phyloP scores from a whole-genome alignment of 768 basidiomycete genomes.

The Boletellus ananiceps region DNA sequence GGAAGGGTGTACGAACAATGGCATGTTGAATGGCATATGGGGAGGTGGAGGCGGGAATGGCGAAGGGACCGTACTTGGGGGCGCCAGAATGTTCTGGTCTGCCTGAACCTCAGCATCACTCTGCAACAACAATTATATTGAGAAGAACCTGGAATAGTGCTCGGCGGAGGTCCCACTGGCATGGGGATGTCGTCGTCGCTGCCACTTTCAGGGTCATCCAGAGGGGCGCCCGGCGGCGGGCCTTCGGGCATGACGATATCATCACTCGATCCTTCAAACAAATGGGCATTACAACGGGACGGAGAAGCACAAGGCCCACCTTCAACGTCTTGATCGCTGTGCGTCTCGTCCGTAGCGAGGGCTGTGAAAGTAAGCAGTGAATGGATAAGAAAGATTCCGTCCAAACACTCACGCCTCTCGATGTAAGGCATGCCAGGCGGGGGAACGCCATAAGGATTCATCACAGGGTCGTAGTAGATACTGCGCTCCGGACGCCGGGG shows the following conservation, averaged over 20 bases:
- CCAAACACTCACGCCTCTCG: slow-evolving; percentile 65
- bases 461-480: slow-evolving; percentile 86
- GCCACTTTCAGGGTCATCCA: slow-evolving; percentile 40
- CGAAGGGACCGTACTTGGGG: background rate
- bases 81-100: slow-evolving; percentile 9
- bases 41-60: slow-evolving; percentile 25
- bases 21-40: slow-evolving; percentile 13
- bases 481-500: slow-evolving; percentile 89
- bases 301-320: slow-evolving; percentile 25
- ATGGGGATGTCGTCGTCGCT: slow-evolving; percentile 85
- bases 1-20: slow-evolving; percentile 19
- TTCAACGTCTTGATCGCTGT: slow-evolving; percentile 57
- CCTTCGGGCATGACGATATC: slow-evolving; percentile 65
- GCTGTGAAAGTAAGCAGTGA: slow-evolving; percentile 36
- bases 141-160: slow-evolving; percentile 19
- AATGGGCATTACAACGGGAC: background rate
- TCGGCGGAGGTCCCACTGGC: slow-evolving; percentile 77
- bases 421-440: slow-evolving; percentile 97
- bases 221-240: slow-evolving; percentile 43
- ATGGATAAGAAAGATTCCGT: background rate
- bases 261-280: slow-evolving; percentile 38
- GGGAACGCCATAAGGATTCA: slow-evolving; percentile 91
- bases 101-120: slow-evolving; percentile 1
- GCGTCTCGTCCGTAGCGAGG: slow-evolving; percentile 55
- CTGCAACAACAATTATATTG: background rate